Percentiles rank a stretch among this genome's conserved stretches.
Evolutionary conservation across 2,329 filamentous ascomycete genomes (phyloP).

Genomic region (Pestalotiopsis sp.): DNA sequence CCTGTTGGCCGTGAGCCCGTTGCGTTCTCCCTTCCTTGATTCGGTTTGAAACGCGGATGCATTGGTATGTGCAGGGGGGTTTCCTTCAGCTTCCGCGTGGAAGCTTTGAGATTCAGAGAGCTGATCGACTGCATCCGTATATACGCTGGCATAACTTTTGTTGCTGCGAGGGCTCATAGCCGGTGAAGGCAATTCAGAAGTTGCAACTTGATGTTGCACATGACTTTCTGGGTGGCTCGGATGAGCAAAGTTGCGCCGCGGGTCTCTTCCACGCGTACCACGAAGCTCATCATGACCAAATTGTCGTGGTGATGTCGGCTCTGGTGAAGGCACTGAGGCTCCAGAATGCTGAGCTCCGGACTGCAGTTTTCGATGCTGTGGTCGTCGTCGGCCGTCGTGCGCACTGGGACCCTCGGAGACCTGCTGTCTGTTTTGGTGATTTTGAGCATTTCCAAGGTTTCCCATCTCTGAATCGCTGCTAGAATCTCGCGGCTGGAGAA

Average conservation of each 20-base stretch:
- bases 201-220: background rate
- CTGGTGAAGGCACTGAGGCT: background rate
- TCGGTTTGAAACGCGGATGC: background rate
- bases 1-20: background rate
- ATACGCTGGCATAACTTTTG: conserved; percentile 4
- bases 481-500: conserved; percentile 6
- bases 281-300: too few species aligned
- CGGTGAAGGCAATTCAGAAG: background rate
- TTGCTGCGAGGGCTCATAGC: conserved; percentile 5
- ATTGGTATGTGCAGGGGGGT: conserved; percentile 23
- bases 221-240: background rate
- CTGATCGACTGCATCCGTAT: conserved; percentile 10
- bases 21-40: background rate
- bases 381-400: conserved; percentile 14
- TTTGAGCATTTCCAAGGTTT: background rate
- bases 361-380: background rate
- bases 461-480: conserved; percentile 14
- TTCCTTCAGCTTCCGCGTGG: conserved; percentile 24
- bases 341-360: background rate
- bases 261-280: background rate
- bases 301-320: background rate
- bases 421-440: background rate
- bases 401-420: background rate
- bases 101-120: conserved; percentile 12
- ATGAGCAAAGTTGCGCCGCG: background rate